A percentile compares a stretch with the other conserved stretches of the same genome.
phyloP scores from a whole-genome alignment of 768 basidiomycete genomes.

The Podaxis sp. region DNA sequence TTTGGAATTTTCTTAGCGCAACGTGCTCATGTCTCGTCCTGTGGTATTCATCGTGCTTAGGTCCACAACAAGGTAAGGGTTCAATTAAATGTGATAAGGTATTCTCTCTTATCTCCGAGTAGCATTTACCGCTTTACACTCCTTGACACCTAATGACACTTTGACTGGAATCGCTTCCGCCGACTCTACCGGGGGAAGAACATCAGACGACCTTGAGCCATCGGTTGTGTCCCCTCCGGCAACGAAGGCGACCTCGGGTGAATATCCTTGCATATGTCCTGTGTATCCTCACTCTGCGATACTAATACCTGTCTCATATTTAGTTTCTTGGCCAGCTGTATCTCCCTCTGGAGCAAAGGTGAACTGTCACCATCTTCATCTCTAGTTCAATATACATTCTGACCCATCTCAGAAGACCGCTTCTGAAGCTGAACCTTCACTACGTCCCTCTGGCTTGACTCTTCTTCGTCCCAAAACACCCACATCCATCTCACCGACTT shows the following conservation, averaged over 20 bases:
- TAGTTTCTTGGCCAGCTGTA: not conserved
- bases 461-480: constrained; percentile 26
- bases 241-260: constrained; percentile 2
- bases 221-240: not conserved
- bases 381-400: too few species aligned
- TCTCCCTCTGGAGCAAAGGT: not conserved
- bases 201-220: not conserved
- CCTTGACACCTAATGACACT: not conserved
- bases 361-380: not conserved
- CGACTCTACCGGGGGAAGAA: not conserved
- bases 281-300: not conserved
- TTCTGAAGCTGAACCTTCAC: not conserved
- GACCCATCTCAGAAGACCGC: not conserved
- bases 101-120: not conserved
- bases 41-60: not conserved
- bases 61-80: not conserved
- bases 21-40: not conserved
- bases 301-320: not conserved
- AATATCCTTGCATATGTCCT: not conserved
- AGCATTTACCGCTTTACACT: not conserved
- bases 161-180: not conserved
- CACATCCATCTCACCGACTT: not conserved
- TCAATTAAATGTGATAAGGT: not conserved
- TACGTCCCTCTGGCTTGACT: constrained; percentile 32
- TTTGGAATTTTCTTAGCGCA: not conserved